Evolutionary conservation across 805 yeast genomes (phyloP), one percentile per base, ranked within the genome.

Genomic region (Saccharomycopsis synnaedendra): DNA sequence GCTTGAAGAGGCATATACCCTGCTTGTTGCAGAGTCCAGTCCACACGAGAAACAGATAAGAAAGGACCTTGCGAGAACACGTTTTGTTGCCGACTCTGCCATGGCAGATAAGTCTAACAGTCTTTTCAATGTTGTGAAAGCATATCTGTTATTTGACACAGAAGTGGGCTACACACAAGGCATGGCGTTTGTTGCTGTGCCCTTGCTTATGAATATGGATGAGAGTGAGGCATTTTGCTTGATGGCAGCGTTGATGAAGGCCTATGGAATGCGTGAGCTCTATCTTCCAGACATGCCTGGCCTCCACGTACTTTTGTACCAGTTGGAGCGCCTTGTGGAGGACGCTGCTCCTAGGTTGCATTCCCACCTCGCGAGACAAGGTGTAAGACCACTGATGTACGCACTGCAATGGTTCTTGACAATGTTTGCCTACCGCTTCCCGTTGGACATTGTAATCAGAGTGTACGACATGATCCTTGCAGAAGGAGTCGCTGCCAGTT

Each of bases 81-180:
- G 89, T 48, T 87, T 86, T 64, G 82, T 85, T 52, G 76, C 85
- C 10, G 52, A 49, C 9, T 64, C 67, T 49, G 69, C 71, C 7
- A 72, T 72, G 29, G 71, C 70, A 31, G 76, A 78, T 44, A 80
- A 80, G 57, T 66, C 72, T 8, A 80, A 75, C 34, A 79, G 85
- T 44, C 66, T 93, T 35, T 84, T 70, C 58, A 78, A 80, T 48
- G 80, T 93, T 32, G 74, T 93, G 53, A 85, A 84, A 58, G 89
- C 88, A 0, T 93, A 90, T 65, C 78, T 93, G 28, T 65, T 86
- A 43, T 82, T 76, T 42, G 97, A 93, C 62, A 79, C 84, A 1
- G 97, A 89, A 45, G 96, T 93, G 44, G 98, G 98, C 0, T 93
- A 93, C 59, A 93, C 97, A 1, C 98, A 93, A 64, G 97, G 98